Evolutionary conservation across 768 basidiomycete genomes (phyloP).

Genomic region (Termitomyces sp.): DNA sequence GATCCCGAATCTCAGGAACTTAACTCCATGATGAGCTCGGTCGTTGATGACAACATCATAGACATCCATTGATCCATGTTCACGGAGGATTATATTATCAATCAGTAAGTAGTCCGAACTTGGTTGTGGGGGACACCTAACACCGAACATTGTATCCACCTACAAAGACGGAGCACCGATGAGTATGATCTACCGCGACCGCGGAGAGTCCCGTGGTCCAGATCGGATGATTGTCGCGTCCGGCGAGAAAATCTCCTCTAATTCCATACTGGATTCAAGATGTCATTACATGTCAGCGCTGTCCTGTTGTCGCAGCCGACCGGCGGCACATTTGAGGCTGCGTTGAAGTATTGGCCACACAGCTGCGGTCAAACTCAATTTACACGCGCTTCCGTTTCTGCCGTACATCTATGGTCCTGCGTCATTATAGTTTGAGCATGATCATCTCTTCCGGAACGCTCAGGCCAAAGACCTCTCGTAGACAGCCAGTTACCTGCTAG

Average conservation of each 20-base stretch:
- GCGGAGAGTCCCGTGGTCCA: conserved; percentile 13
- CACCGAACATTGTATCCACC: background rate
- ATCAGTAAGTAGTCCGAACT: conserved; percentile 4
- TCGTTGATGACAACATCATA: conserved; percentile 2
- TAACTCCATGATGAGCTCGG: background rate
- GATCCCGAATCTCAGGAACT: conserved; percentile 7
- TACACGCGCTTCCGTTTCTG: background rate
- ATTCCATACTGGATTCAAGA: background rate
- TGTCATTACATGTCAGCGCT: background rate
- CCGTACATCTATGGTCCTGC: background rate
- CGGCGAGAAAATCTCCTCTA: background rate
- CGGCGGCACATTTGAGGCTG: background rate
- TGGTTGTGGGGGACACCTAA: conserved; percentile 2
- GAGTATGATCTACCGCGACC: background rate
- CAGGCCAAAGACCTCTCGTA: background rate
- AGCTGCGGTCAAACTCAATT: background rate
- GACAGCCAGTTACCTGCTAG: background rate
- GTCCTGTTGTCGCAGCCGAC: background rate
- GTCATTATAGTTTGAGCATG: background rate
- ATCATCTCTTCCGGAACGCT: background rate
- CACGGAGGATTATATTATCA: conserved; percentile 1
- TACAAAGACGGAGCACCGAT: conserved; percentile 10
- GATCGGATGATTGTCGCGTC: background rate
- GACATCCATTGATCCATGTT: conserved; percentile 6
- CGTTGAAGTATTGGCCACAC: background rate